Evolutionary conservation across 2,329 filamentous ascomycete genomes (phyloP).

Genomic region (Pyrenophora seminiperda): DNA sequence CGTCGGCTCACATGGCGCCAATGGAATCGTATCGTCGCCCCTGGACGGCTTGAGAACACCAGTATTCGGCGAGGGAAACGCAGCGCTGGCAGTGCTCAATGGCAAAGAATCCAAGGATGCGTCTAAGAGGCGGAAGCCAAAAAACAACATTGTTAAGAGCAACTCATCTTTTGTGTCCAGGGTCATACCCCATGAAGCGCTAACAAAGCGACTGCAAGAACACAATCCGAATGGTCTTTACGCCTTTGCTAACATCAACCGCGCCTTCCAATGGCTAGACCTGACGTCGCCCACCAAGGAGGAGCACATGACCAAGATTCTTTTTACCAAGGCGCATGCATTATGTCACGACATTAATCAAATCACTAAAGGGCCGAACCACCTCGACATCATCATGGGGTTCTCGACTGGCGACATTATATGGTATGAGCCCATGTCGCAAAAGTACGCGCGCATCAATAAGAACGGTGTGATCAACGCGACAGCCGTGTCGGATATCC

Average conservation of each 20-base stretch:
- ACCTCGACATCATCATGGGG: conserved; percentile 91
- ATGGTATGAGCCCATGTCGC: conserved; percentile 97
- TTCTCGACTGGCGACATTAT: conserved; percentile 97
- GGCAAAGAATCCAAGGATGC: conserved; percentile 70
- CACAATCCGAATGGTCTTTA: conserved; percentile 79
- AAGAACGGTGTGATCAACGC: conserved; percentile 94
- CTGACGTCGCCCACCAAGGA: conserved; percentile 77
- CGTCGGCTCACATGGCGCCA: conserved; percentile 50
- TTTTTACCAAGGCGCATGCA: conserved; percentile 96
- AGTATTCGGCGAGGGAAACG: conserved; percentile 85
- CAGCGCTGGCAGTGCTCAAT: conserved; percentile 65
- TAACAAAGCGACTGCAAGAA: conserved; percentile 79
- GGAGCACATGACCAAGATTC: conserved; percentile 91
- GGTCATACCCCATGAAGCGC: conserved; percentile 84
- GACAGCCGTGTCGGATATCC: conserved; percentile 82
- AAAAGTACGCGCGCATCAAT: conserved; percentile 93
- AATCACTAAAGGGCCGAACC: conserved; percentile 75
- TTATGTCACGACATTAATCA: conserved; percentile 92
- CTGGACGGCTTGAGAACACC: conserved; percentile 53
- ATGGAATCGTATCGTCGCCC: conserved; percentile 42
- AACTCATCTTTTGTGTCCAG: conserved; percentile 98
- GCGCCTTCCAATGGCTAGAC: conserved; percentile 95
- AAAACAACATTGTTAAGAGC: conserved; percentile 98
- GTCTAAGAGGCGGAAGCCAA: conserved; percentile 84
- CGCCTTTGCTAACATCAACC: conserved; percentile 93